A percentile compares a stretch with the other conserved stretches of the same genome.
Conservation (phyloP, 176 grass and related monocot genomes). For the Eragrostis nindensis region DNA sequence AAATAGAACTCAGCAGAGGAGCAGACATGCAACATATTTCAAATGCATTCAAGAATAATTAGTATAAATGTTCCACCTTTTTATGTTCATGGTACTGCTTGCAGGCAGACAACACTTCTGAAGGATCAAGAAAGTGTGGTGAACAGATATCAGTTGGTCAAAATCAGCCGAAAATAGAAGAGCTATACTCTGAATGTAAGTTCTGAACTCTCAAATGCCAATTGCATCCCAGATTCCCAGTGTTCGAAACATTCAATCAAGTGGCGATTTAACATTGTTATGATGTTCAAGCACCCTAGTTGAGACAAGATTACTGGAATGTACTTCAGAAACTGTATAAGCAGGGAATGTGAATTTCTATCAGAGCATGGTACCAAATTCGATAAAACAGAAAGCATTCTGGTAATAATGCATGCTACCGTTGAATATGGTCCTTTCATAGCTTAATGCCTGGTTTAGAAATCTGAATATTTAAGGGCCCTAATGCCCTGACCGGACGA, state of each 20-base stretch:
- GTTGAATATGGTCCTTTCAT: conserved; percentile 6
- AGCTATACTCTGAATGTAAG: conserved; percentile 5
- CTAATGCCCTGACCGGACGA: not conserved
- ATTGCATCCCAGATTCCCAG: not conserved
- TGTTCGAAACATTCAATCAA: conserved; percentile 26
- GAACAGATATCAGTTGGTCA: conserved; percentile 15
- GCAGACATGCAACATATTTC: not conserved
- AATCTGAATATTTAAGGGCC: not conserved
- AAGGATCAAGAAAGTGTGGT: too few relatives aligned
- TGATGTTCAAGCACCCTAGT: not conserved
- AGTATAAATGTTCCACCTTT: not conserved
- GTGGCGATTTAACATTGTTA: not conserved
- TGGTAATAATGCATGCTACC: not conserved
- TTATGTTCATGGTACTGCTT: conserved; percentile 3
- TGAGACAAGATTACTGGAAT: not conserved
- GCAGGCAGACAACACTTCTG: not conserved
- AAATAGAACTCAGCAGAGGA: conserved; percentile 27
- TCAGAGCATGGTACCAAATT: too few relatives aligned
- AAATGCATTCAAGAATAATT: not conserved
- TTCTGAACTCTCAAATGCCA: not conserved
- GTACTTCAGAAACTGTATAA: not conserved
- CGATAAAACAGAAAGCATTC: too few relatives aligned
- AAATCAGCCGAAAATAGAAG: not conserved
- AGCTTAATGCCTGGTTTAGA: not conserved
- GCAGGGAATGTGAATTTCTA: not conserved